Conservation (phyloP, 2,329 filamentous ascomycete species). For the Hypocrella siamensis region DNA sequence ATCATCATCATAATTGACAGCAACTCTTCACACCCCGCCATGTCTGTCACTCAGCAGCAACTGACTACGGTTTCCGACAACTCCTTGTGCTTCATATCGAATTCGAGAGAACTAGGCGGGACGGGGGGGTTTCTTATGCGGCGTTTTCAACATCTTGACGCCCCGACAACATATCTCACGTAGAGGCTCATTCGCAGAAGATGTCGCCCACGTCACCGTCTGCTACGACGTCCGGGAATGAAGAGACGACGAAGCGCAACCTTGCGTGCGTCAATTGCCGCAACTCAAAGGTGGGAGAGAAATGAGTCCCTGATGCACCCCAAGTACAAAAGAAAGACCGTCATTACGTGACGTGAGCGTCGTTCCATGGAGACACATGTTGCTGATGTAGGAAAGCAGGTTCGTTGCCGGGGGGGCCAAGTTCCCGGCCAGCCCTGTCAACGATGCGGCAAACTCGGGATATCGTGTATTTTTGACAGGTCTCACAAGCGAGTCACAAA, state of each 20-base stretch:
- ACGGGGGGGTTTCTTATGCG: too few relatives aligned
- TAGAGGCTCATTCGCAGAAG: too few relatives aligned
- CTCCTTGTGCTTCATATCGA: too few relatives aligned
- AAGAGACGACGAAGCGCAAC: conserved; percentile 18
- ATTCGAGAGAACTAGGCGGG: too few relatives aligned
- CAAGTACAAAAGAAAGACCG: neutral
- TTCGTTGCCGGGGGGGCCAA: conserved; percentile 26
- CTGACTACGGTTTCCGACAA: too few relatives aligned
- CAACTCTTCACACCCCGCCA: too few relatives aligned
- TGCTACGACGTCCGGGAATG: conserved; percentile 11
- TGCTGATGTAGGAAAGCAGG: conserved; percentile 12
- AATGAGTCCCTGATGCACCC: neutral
- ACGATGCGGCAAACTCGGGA: conserved; percentile 26
- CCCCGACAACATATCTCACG: too few relatives aligned
- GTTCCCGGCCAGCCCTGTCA: conserved; percentile 24
- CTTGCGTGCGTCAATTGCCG: conserved; percentile 23
- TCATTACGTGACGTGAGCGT: neutral
- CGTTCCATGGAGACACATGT: conserved; percentile 5
- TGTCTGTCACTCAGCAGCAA: too few relatives aligned
- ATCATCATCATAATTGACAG: too few relatives aligned
- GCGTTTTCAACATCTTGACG: too few relatives aligned
- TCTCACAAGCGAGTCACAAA: conserved; percentile 29
- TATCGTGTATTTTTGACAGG: conserved; percentile 29
- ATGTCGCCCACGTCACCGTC: conserved; percentile 17
- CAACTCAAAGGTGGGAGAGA: conserved; percentile 19